Evolutionary conservation across 805 yeast species (phyloP).

Genomic region (Cyberlindnera maclurae): DNA sequence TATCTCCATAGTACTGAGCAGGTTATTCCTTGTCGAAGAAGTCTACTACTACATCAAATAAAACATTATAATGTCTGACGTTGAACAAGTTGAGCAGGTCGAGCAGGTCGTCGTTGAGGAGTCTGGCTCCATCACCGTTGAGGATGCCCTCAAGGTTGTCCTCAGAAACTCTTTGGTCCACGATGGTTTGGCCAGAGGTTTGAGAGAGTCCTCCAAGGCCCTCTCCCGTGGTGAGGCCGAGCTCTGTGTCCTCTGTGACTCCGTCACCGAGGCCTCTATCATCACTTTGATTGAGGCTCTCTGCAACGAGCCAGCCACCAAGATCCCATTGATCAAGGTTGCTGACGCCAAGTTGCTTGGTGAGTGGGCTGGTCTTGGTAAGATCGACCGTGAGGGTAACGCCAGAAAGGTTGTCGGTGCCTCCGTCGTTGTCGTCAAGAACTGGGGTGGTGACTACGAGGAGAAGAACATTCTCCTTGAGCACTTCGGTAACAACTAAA

Average conservation of each 20-base stretch:
- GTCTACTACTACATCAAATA: constrained; percentile 32
- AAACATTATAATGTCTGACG: constrained; percentile 69
- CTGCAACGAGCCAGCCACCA: constrained; percentile 94
- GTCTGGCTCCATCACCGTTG: constrained; percentile 87
- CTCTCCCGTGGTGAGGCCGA: constrained; percentile 96
- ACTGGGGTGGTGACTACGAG: constrained; percentile 99
- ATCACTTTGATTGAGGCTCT: constrained; percentile 97
- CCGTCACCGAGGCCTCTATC: constrained; percentile 97
- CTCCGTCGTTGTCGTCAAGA: constrained; percentile 97
- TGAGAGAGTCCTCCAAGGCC: constrained; percentile 99
- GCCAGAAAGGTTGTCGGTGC: constrained; percentile 99
- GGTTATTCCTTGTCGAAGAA: constrained; percentile 59
- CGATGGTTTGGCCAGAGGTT: constrained; percentile 99
- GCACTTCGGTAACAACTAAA: constrained; percentile 89
- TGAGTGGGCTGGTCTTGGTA: constrained; percentile 99
- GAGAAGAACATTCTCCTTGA: constrained; percentile 95
- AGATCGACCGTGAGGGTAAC: constrained; percentile 99
- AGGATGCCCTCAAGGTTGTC: constrained; percentile 97
- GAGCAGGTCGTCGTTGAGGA: constrained; percentile 83
- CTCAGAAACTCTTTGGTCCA: constrained; percentile 96
- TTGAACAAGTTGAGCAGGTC: constrained; percentile 79
- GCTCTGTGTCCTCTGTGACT: constrained; percentile 94
- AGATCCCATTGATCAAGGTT: constrained; percentile 97
- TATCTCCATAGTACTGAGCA: constrained; percentile 45
- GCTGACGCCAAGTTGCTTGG: constrained; percentile 99